Base-by-base conservation (phyloP, 768 basidiomycete species). In the Gelatoporia subvermispora region DNA sequence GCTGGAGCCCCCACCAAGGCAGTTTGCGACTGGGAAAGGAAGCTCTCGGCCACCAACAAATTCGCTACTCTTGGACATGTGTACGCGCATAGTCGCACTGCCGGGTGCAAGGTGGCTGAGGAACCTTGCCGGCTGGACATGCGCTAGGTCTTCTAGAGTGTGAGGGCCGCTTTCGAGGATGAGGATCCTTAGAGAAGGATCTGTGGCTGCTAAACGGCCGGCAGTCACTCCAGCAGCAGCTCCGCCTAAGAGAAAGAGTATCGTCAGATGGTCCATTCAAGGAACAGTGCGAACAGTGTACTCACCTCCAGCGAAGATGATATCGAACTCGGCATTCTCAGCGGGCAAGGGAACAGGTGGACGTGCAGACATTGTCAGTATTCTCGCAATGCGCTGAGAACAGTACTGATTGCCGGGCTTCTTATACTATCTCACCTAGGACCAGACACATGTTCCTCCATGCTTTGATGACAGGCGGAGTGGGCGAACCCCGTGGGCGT, bases 1-100 rank as follows among this genome's bases (percentile, higher is more conserved):
- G 45, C 68, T 66, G 0, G 81, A 82, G 0, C 82, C 83, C 4
- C 84, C 84, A 3, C 84, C 84, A 4, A 87, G 56, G 36, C 72
- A 74, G 45, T 75, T 69, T 0, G 77, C 82, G 22, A 66, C 58
- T 0, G 72, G 68, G 4, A 81, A 69, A 34, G 77, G 41, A 3
- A 67, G 56, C 4, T 65, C 55, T 3, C 84, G 79, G 4, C 74
- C 76, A 15, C 59, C 68, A 34, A 73, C 63, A 47, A 71, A 75
- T 0, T 67, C 64, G 53, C 74, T 75, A 4, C 72, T 68, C 20
- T 65, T 64, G 8, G 54, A 59, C 4, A 44, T 41, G 49, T 82
- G 68, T 49, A 69, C 67, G 2, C 71, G 72, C 47, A 84, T 65
- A 0, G 75, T 75, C 22, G 68, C 69, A 35, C 68, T 67, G 2